Evolutionary conservation across 768 basidiomycete genomes (phyloP), one percentile per base, ranked within the genome.

Genomic region (Leccinum subgranulosum): DNA sequence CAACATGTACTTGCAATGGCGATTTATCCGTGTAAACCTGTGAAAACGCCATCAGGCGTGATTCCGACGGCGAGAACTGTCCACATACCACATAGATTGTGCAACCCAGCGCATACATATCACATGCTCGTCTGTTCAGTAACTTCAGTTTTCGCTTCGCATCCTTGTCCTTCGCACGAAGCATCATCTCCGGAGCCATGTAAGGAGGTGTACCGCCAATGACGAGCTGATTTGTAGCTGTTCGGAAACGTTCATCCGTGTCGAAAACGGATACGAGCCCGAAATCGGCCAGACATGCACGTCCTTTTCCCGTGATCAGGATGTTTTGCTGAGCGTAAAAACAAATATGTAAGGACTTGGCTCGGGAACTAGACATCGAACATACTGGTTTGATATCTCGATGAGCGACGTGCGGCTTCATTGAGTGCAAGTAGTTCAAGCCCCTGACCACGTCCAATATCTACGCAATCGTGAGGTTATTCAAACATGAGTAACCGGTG

Each of bases 221-320:
- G 17, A 5, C 14, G 15, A 59, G n/a, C 21, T 58, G 17, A 21
- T 58, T 51, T 7, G 62, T 33, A 11, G 58, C 53, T 4, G 61
- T 60, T 17, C 33, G 58, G 9, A 64, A 53, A 12, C 48, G 49
- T 14, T 61, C 56, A 41, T 61, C 55, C 1, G 51, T 45, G 52
- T 67, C 66, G 23, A 66, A 69, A 23, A 55, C 41, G 0, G 62
- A 66, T 6, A 19, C 58, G 19, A 82, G 68, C 15, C 81, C 81
- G 53, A 83, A 82, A 61, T 83, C 82, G 27, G 81, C 76, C 3
- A 83, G 69, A 53, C 79, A 80, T 10, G 81, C 82, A 27, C 69
- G 67, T 14, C 73, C 73, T 12, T 69, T 58, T 4, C 61, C 66
- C 4, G 76, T 77, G n/a, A 83, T 72, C 19, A 83, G 73, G 47